Conservation (phyloP, 2,329 filamentous ascomycete species). For the Leptographium lundbergii region DNA sequence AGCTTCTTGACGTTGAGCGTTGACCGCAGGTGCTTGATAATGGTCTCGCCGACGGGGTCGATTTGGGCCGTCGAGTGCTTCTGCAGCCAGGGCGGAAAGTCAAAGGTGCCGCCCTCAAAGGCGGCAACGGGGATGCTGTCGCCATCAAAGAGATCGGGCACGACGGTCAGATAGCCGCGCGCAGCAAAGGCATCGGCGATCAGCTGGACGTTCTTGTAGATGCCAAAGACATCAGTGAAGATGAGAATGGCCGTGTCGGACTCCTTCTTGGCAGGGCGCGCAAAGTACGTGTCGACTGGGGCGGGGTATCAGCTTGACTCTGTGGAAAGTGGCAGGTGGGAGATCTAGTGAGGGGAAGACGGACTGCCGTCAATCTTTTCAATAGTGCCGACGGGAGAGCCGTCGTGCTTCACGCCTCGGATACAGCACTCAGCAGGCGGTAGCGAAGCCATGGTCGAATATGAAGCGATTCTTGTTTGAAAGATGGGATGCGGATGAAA, state of each 20-base stretch:
- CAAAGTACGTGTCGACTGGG: constrained; percentile 34
- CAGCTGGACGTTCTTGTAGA: constrained; percentile 45
- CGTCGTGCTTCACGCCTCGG: constrained; percentile 40
- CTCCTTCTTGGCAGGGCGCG: constrained; percentile 28
- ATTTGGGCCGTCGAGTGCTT: constrained; percentile 35
- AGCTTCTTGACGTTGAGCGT: constrained; percentile 44
- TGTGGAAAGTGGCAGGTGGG: not conserved
- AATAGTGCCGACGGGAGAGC: constrained; percentile 17
- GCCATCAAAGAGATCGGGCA: constrained; percentile 60
- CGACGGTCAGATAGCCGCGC: constrained; percentile 56
- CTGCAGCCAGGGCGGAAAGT: constrained; percentile 29
- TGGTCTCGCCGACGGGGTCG: constrained; percentile 34
- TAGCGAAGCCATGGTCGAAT: constrained; percentile 36
- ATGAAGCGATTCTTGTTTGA: not conserved
- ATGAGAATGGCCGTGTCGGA: constrained; percentile 28
- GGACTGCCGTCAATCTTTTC: not conserved
- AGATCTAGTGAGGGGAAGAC: not conserved
- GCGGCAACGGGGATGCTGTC: constrained; percentile 45
- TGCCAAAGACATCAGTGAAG: constrained; percentile 36
- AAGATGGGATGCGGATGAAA: not conserved
- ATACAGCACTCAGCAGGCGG: constrained; percentile 39
- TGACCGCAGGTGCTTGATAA: constrained; percentile 45
- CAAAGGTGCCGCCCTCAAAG: constrained; percentile 21
- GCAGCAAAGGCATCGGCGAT: constrained; percentile 65
- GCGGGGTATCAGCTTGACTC: not conserved